Evolutionary conservation across 352 stramenopile genomes (phyloP).

Genomic region (Phytophthora chlamydospora): DNA sequence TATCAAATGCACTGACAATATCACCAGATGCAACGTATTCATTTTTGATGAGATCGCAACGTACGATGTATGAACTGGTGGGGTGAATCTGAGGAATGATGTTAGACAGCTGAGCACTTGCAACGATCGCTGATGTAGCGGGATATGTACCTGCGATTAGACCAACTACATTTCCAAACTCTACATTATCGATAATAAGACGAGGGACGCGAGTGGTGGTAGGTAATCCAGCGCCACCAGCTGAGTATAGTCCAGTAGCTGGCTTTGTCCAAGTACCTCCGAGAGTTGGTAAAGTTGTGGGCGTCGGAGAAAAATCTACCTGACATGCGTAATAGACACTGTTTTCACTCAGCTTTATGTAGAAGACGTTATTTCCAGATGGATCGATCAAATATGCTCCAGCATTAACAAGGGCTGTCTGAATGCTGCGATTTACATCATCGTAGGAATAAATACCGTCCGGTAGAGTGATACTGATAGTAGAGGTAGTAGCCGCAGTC

Average conservation of each 20-base stretch:
- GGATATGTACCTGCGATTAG: not conserved
- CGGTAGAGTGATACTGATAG: too few relatives aligned
- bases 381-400: conserved; percentile 21
- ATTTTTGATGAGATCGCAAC: conserved; percentile 31
- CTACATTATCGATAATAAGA: too few relatives aligned
- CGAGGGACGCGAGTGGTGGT: too few relatives aligned
- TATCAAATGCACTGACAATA: conserved; percentile 19
- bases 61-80: conserved; percentile 11
- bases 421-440: conserved; percentile 14
- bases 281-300: conserved; percentile 9
- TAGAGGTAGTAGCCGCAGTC: too few relatives aligned
- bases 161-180: too few relatives aligned
- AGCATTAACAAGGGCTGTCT: conserved; percentile 12
- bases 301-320: conserved; percentile 6
- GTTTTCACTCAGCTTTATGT: conserved; percentile 16
- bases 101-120: conserved; percentile 16
- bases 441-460: conserved; percentile 11
- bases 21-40: conserved; percentile 20
- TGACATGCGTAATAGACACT: conserved; percentile 19
- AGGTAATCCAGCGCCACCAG: too few relatives aligned
- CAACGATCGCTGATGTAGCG: conserved; percentile 3
- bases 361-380: conserved; percentile 19
- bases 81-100: conserved; percentile 22
- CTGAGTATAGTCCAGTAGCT: too few relatives aligned
- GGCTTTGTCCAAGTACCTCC: not conserved